Percentiles rank a stretch among this genome's conserved stretches.
These are phyloP conservation scores for Sutorius australiensis DNA, from an alignment of 768 basidiomycete species.

Conservation along the genomic window DNA sequence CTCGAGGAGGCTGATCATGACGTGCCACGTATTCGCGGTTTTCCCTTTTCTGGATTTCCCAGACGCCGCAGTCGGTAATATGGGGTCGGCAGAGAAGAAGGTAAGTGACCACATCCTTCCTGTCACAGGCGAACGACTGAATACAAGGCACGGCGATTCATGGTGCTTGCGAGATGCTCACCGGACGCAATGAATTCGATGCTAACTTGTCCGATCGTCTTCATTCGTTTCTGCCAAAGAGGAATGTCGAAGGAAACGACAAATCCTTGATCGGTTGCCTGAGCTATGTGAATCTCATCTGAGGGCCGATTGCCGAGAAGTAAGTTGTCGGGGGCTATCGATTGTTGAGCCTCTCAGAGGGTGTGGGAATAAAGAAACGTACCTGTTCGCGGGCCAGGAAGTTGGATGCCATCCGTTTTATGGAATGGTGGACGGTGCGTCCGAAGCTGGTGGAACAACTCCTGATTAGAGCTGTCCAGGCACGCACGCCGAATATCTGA, in stretches of 20 bases:
- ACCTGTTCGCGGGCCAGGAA: conserved; percentile 15
- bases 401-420: conserved; percentile 18
- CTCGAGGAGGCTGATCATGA: conserved; percentile 38
- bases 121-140: not conserved
- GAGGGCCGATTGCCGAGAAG: conserved; percentile 38
- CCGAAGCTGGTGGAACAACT: conserved; percentile 27
- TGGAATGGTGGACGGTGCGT: conserved; percentile 23
- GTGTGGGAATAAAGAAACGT: conserved; percentile 7
- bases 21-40: conserved; percentile 31
- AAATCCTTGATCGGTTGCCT: conserved; percentile 47
- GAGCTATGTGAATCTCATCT: conserved; percentile 52
- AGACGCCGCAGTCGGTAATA: not conserved
- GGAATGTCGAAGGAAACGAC: conserved; percentile 47
- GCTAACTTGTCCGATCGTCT: conserved; percentile 51
- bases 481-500: conserved; percentile 68
- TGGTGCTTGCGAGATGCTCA: not conserved
- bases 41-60: conserved; percentile 11
- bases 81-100: conserved; percentile 17
- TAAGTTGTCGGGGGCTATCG: conserved; percentile 41
- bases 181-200: conserved; percentile 61
- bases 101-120: conserved; percentile 25
- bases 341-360: not conserved
- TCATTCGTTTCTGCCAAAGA: conserved; percentile 67
- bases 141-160: not conserved
- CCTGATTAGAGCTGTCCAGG: conserved; percentile 34